Base-by-base conservation (phyloP, 2,329 filamentous ascomycete species). In the Phyllosticta citriasiana region DNA sequence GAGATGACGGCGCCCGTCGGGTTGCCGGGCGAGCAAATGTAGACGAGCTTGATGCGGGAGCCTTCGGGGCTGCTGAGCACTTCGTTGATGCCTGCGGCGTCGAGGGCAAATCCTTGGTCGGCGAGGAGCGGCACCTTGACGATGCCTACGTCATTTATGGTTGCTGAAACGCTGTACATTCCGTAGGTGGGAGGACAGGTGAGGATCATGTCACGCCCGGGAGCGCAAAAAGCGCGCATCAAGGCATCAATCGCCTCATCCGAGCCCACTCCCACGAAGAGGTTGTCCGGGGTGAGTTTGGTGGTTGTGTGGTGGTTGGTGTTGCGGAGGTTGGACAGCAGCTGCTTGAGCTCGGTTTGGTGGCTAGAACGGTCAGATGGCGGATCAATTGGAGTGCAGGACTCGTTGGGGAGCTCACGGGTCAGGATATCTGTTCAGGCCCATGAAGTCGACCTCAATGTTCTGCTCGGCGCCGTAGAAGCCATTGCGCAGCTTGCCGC, bases 221-320 rank as follows among this genome's bases (percentile, higher is more conserved):
- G 94, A 1, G 85, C 79, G 77, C 94, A 99, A 79, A 99, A 99
- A 75, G 89, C 94, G 59, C 94, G 88, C 63, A 99, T 82, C 51
- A 99, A 83, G 5, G 90, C 91, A 76, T 99, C 94, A 72, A 99
- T 96, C 65, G 91, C 93, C 80, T 99, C 94, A 74, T 99, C 94
- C 64, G 89, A 96, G 65, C 94, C 94, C 53, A 97, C 92, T 63
- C 94, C 94, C 57, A 97, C 89, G 73, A 97, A 97, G 57, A 99
- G 79, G 76, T 97, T 89, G 59, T 87, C 88, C 0, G 92, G 88
- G 12, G 82, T 84, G 61, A 99, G 82, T 40, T 80, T 78, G 73
- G 87, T 87, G 57, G 81, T 67, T 0, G 91, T 94, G 81, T 96
- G 90, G 64, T 81, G 79, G 78, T 92, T 85, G 57, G 89, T 90